phyloP scores from a whole-genome alignment of 2,329 filamentous ascomycete species.

The Aspergillus nomiae region DNA sequence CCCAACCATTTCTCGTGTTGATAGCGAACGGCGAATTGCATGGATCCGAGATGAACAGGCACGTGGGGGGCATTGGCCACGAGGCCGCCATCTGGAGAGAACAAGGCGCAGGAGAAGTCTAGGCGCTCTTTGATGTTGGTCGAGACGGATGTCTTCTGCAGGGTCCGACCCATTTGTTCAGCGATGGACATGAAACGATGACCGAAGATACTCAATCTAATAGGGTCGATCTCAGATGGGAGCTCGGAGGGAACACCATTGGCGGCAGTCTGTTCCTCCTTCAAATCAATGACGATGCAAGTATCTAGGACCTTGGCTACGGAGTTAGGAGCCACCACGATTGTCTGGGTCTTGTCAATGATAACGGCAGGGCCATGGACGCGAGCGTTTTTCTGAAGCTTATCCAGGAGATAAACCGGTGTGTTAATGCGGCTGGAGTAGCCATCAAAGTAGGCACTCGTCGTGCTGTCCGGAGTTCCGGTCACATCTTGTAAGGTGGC shows the following conservation, averaged over 20 bases:
- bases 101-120: slow-evolving; percentile 81
- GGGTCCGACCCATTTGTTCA: slow-evolving; percentile 60
- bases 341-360: slow-evolving; percentile 74
- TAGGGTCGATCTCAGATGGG: slow-evolving; percentile 47
- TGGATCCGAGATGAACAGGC: slow-evolving; percentile 78
- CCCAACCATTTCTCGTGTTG: slow-evolving; percentile 80
- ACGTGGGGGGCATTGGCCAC: slow-evolving; percentile 72
- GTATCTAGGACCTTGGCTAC: slow-evolving; percentile 78
- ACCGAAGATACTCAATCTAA: slow-evolving; percentile 57
- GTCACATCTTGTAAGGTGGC: slow-evolving; percentile 56
- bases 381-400: slow-evolving; percentile 35
- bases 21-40: slow-evolving; percentile 80
- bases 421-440: slow-evolving; percentile 33
- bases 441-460: slow-evolving; percentile 41
- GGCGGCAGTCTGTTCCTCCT: slow-evolving; percentile 47
- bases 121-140: slow-evolving; percentile 82
- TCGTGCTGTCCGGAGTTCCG: slow-evolving; percentile 56
- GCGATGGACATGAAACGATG: slow-evolving; percentile 63
- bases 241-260: slow-evolving; percentile 14
- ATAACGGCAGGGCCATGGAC: slow-evolving; percentile 74
- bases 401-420: slow-evolving; percentile 38
- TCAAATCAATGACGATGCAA: slow-evolving; percentile 85
- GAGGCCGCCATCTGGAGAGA: slow-evolving; percentile 72
- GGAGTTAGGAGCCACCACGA: slow-evolving; percentile 80
- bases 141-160: slow-evolving; percentile 59